Percentiles rank a stretch among this genome's conserved stretches.
Evolutionary conservation across 2,329 filamentous ascomycete genomes (phyloP).

Genomic region (Thermoascus crustaceus): DNA sequence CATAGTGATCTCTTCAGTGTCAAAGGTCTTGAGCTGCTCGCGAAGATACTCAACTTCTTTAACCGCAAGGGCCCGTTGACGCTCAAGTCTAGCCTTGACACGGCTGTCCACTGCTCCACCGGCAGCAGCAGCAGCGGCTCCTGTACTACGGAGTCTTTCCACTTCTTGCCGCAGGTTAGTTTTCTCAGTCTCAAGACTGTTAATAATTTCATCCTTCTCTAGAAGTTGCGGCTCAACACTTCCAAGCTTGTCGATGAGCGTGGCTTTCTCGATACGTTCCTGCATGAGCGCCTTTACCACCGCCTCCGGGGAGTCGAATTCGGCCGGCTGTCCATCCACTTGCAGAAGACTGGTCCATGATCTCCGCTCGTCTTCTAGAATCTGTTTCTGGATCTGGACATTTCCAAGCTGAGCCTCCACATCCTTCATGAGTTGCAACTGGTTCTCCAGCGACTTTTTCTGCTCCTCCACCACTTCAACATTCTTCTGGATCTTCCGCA

Average conservation of each 20-base stretch:
- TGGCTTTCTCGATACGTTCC: constrained; percentile 70
- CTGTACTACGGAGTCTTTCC: constrained; percentile 62
- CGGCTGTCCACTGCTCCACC: constrained; percentile 52
- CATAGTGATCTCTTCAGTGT: constrained; percentile 81
- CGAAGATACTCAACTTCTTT: constrained; percentile 94
- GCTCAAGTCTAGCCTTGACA: constrained; percentile 65
- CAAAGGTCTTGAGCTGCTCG: constrained; percentile 80
- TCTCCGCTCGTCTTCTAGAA: constrained; percentile 77
- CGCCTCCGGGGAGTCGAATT: constrained; percentile 82
- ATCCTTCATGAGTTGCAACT: constrained; percentile 64
- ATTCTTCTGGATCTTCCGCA: constrained; percentile 74
- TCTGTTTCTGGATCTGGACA: constrained; percentile 70
- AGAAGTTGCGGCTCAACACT: constrained; percentile 67
- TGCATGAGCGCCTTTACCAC: constrained; percentile 77
- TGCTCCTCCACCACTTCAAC: constrained; percentile 93
- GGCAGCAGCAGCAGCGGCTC: constrained; percentile 29
- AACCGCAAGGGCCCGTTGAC: constrained; percentile 73
- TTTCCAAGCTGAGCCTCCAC: constrained; percentile 72
- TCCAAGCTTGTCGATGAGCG: constrained; percentile 73
- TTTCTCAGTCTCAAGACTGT: constrained; percentile 62
- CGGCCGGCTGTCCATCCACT: constrained; percentile 54
- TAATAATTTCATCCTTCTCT: constrained; percentile 69
- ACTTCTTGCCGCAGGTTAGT: constrained; percentile 57
- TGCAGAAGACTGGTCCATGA: constrained; percentile 84
- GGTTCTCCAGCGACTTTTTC: constrained; percentile 73